phyloP scores from a whole-genome alignment of 2,329 filamentous ascomycete genomes.

The Ophiostoma quercus region DNA sequence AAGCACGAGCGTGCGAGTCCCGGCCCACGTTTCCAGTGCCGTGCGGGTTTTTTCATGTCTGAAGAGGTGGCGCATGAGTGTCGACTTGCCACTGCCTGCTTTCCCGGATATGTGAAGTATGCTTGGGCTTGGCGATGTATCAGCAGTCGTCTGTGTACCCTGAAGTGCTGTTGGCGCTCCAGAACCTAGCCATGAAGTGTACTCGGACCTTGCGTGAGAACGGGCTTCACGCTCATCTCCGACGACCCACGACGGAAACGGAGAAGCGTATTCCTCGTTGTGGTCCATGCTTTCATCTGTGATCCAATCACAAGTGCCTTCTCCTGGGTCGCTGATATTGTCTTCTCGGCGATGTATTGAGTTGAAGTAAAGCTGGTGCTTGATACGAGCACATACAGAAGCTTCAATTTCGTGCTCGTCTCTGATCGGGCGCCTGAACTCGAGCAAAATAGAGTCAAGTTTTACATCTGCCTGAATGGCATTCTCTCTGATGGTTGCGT shows the following conservation, averaged over 20 bases:
- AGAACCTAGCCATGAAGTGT: not conserved
- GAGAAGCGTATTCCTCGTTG: not conserved
- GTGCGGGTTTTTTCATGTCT: not conserved
- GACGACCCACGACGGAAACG: not conserved
- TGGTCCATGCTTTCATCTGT: not conserved
- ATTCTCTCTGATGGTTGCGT: not conserved
- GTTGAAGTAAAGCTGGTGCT: not conserved
- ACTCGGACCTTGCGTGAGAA: not conserved
- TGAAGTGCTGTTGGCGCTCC: not conserved
- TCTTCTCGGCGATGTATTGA: conserved; percentile 4
- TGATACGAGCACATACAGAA: conserved; percentile 2
- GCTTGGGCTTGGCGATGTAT: not conserved
- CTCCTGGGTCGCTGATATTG: not conserved
- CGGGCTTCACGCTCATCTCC: not conserved
- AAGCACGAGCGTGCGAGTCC: not conserved
- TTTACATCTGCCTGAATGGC: not conserved
- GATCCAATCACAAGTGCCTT: not conserved
- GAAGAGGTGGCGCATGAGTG: conserved; percentile 2
- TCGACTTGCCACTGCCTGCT: conserved; percentile 2
- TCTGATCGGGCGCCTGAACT: not conserved
- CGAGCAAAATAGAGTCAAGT: not conserved
- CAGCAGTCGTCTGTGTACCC: not conserved
- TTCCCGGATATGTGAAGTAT: conserved; percentile 8
- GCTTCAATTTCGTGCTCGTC: not conserved
- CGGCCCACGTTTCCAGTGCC: not conserved